Percentiles rank a stretch among this genome's conserved stretches.
These are phyloP conservation scores for Capsicum chinense DNA, from an alignment of 257 asterid species.

Conservation along the genomic window DNA sequence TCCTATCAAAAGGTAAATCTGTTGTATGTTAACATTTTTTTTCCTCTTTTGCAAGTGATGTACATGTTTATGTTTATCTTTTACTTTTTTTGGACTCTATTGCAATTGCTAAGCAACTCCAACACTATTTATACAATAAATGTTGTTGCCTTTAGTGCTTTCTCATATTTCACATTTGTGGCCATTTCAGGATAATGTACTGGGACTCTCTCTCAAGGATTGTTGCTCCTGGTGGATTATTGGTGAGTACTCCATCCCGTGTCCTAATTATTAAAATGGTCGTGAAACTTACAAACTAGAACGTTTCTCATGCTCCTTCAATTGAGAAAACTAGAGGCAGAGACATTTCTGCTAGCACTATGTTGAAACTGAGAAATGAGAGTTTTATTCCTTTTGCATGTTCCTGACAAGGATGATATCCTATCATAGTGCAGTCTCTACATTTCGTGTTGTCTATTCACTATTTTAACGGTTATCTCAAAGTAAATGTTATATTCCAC, in stretches of 20 bases:
- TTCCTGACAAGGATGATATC: not conserved
- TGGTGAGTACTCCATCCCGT: constrained; percentile 57
- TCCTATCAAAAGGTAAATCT: constrained; percentile 72
- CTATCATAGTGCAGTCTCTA: not conserved
- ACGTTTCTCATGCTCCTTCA: not conserved
- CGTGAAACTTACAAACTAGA: not conserved
- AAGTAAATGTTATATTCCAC: not conserved
- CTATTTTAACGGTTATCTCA: not conserved
- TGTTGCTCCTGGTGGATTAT: constrained; percentile 82
- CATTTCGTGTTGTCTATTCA: not conserved
- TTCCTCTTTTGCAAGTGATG: not conserved
- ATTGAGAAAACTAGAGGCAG: not conserved
- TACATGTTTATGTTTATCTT: not conserved
- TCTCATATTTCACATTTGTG: not conserved
- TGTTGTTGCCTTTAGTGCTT: not conserved
- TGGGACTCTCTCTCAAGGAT: constrained; percentile 85
- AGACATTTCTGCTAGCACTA: not conserved
- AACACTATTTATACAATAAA: not conserved
- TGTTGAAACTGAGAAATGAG: not conserved
- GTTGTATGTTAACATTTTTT: not conserved
- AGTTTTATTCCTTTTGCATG: not conserved
- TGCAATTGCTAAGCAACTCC: not conserved
- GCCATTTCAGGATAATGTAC: constrained; percentile 75
- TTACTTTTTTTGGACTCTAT: not conserved
- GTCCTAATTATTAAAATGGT: not conserved